These are phyloP conservation scores for Syzygium jambos DNA, from an alignment of 345 rosid genomes.

Conservation along the genomic window DNA sequence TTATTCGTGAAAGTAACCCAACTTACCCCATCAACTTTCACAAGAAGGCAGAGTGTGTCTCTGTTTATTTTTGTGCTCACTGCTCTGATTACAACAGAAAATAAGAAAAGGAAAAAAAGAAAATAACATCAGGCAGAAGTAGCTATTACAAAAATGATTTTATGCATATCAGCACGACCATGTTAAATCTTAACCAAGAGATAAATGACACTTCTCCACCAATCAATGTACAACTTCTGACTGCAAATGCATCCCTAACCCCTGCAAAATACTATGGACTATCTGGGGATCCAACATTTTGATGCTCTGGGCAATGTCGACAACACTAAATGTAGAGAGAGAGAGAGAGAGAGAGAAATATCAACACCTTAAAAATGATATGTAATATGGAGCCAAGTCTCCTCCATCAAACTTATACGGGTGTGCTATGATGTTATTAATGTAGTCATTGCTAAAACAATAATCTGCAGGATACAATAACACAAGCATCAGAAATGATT, in stretches of 20 bases:
- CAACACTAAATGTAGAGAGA: background rate
- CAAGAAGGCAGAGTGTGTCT: constrained; percentile 62
- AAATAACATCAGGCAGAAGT: background rate
- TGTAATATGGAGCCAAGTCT: constrained; percentile 53
- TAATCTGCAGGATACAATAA: constrained; percentile 34
- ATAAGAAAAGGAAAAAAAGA: background rate
- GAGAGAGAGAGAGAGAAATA: constrained; percentile 7
- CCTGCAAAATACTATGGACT: background rate
- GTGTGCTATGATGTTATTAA: constrained; percentile 49
- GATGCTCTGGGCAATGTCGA: background rate
- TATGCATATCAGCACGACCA: background rate
- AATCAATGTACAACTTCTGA: background rate
- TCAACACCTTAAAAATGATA: constrained; percentile 51
- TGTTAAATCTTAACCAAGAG: background rate
- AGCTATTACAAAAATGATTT: background rate
- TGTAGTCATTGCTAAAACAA: constrained; percentile 58
- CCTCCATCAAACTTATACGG: constrained; percentile 37
- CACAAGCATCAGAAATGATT: background rate
- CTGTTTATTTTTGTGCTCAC: constrained; percentile 55
- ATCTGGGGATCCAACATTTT: background rate
- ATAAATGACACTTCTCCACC: background rate
- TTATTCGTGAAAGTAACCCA: background rate
- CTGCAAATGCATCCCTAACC: background rate
- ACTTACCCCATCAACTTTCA: constrained; percentile 53
- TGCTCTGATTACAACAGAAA: constrained; percentile 34